A percentile compares a stretch with the other conserved stretches of the same genome.
These are phyloP conservation scores for Boletus sensibilis DNA, from an alignment of 768 basidiomycete species.

Conservation along the genomic window DNA sequence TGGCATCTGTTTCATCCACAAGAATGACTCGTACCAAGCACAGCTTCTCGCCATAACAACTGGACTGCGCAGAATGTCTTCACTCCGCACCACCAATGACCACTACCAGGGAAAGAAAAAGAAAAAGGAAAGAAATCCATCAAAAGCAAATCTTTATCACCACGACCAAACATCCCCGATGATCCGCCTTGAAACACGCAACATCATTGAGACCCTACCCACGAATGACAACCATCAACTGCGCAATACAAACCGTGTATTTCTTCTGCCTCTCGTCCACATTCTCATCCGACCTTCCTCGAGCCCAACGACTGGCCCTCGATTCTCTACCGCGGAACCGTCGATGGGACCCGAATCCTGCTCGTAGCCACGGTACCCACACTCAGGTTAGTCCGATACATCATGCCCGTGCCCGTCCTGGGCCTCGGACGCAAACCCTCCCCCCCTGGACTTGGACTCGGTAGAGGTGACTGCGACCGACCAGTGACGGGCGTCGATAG, in stretches of 20 bases:
- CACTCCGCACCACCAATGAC: background rate
- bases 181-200: background rate
- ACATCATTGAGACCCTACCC: conserved; percentile 7
- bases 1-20: background rate
- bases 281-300: background rate
- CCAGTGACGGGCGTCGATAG: conserved; percentile 9
- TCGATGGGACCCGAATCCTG: conserved; percentile 39
- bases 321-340: conserved; percentile 14
- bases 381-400: conserved; percentile 45
- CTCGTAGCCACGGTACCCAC: conserved; percentile 27
- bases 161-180: conserved; percentile 7
- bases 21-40: conserved; percentile 15
- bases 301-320: background rate
- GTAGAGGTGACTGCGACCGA: conserved; percentile 21
- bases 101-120: conserved; percentile 2
- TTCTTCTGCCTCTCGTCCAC: background rate
- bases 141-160: conserved; percentile 5
- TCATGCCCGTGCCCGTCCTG: conserved; percentile 69
- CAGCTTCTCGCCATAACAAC: background rate
- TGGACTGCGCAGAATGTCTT: background rate
- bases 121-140: conserved; percentile 2
- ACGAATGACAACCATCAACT: conserved; percentile 11
- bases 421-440: conserved; percentile 45
- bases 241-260: background rate
- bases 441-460: conserved; percentile 12